Evolutionary conservation across 768 basidiomycete genomes (phyloP).

Genomic region (Austroboletus eburneus): DNA sequence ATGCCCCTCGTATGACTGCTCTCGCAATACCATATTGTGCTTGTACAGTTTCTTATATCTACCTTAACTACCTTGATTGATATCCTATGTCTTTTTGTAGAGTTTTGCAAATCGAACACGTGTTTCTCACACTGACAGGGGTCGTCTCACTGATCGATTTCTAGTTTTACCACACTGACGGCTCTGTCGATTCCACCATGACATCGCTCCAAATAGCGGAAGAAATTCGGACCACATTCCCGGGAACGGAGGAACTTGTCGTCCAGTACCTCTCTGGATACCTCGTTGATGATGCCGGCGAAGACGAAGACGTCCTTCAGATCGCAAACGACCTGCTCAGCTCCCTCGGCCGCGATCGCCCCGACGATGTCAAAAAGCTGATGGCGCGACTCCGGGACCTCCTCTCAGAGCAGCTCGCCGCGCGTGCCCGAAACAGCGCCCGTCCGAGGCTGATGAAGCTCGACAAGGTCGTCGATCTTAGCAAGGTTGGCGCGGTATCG

Average conservation of each 20-base stretch:
- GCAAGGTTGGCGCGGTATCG: conserved; percentile 71
- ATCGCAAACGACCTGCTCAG: conserved; percentile 69
- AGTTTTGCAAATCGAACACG: too few species aligned
- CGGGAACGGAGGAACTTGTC: conserved; percentile 79
- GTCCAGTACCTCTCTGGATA: conserved; percentile 87
- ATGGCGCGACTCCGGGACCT: conserved; percentile 61
- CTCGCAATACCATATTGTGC: conserved; percentile 23
- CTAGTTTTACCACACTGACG: too few species aligned
- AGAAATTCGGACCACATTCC: conserved; percentile 65
- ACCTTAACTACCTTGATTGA: conserved; percentile 17
- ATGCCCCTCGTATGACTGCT: conserved; percentile 14
- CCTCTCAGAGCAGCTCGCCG: conserved; percentile 59
- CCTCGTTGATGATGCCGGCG: conserved; percentile 82
- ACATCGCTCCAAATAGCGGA: conserved; percentile 74
- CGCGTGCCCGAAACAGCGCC: conserved; percentile 52
- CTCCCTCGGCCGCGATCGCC: conserved; percentile 64
- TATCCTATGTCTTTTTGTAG: conserved; percentile 12
- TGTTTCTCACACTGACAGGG: neutral
- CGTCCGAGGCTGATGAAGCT: conserved; percentile 69
- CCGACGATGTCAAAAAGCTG: conserved; percentile 59
- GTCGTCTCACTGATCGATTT: neutral
- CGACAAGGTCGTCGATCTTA: conserved; percentile 87
- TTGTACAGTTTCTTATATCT: conserved; percentile 17
- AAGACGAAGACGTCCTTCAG: conserved; percentile 83
- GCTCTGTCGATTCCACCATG: conserved; percentile 35